Percentiles rank a stretch among this genome's conserved stretches.
These are phyloP conservation scores for Podila minutissima DNA, from an alignment of 192 early-diverging fungal genomes.

Conservation along the genomic window DNA sequence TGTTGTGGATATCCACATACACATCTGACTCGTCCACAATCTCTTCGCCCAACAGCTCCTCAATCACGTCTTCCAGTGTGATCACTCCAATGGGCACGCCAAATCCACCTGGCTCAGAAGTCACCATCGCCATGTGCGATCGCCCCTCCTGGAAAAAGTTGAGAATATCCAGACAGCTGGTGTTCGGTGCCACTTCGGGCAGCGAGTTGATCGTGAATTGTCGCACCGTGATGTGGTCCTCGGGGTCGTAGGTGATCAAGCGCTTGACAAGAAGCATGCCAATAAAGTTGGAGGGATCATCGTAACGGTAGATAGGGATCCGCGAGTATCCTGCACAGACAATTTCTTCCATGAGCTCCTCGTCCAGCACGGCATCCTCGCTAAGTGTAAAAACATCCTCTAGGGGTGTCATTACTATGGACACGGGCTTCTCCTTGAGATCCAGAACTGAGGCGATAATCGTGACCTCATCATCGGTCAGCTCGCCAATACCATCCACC, in stretches of 20 bases:
- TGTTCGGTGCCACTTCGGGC: conserved; percentile 36
- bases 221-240: conserved; percentile 59
- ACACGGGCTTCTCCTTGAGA: conserved; percentile 69
- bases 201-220: conserved; percentile 55
- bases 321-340: conserved; percentile 68
- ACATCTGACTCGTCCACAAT: conserved; percentile 84
- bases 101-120: conserved; percentile 11
- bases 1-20: conserved; percentile 54
- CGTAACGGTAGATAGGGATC: conserved; percentile 66
- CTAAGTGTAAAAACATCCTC: conserved; percentile 65
- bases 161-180: conserved; percentile 68
- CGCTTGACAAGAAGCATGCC: conserved; percentile 17
- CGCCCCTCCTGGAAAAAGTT: conserved; percentile 84
- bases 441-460: conserved; percentile 75
- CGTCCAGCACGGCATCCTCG: conserved; percentile 60
- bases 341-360: conserved; percentile 64
- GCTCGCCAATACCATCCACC: conserved; percentile 67
- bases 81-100: conserved; percentile 67
- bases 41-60: conserved; percentile 85
- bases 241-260: conserved; percentile 68
- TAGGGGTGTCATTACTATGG: conserved; percentile 73
- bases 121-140: conserved; percentile 78
- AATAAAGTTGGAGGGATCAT: conserved; percentile 19
- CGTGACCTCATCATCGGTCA: conserved; percentile 72
- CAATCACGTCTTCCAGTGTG: conserved; percentile 82